Evolutionary conservation across 1,284 basidiomycete species (phyloP), one percentile per base, ranked within the genome.

Genomic region (Papiliotrema nemorosa): DNA sequence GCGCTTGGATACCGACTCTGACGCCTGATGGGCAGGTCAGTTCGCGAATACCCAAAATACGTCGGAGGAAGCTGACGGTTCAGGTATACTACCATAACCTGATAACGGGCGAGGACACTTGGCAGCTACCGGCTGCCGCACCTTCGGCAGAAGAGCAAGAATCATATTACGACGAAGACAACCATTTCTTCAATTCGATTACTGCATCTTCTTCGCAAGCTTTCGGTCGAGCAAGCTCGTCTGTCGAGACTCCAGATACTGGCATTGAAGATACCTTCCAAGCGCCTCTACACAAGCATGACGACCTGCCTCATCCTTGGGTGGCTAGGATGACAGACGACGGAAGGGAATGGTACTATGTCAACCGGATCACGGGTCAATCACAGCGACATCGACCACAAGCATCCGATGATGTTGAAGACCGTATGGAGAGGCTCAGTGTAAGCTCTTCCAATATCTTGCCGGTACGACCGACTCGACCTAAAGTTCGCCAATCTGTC

Each of bases 11-110:
- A 3, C 75, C 76, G 3, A 62, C 61, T 16, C 52, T 76, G 20
- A 76, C 73, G 0, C 60, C 70, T 3, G 69, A 75, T 38, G 77
- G 76, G 13, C 66, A 74, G 62, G 76, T 77, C 50, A 55, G 75
- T 69, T 6, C 24, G 13, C 20, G 21, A 1, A 18, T 10, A 1
- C 18, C 33, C 5, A 6, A 22, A 24, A 39, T 27, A 35, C 34
- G 18, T 27, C 27, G 29, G 9, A 39, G 13, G 16, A 4, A 47
- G 36, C 40, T 40, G 38, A 42, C 18, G 22, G 7, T 22, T 2
- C 68, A 97, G 87, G 88, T 97, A 69, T 91, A 86, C 78, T 97
- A 96, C 75, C 82, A 90, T 60, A 97, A 97, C 67, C 88, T 87
- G 0, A 81, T 87, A 59, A 97, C 92, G 2, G 90, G 90, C 33